phyloP scores from a whole-genome alignment of 208 protist genomes.

The Sergeia podlipaevii region DNA sequence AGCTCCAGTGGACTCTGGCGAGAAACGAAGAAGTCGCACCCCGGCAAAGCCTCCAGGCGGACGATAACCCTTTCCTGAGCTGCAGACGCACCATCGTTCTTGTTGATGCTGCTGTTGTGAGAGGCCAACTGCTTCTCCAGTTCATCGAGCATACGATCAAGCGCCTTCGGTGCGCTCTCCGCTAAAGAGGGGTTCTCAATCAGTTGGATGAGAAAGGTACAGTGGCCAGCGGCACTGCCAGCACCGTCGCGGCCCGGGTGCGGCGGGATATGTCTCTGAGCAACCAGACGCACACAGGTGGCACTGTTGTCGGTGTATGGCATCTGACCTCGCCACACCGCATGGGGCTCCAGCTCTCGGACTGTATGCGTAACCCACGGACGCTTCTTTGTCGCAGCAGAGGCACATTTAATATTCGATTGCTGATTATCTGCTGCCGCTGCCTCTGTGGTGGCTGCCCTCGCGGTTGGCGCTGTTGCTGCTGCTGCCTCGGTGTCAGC shows the following conservation, averaged over 20 bases:
- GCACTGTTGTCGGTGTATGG: too few relatives aligned
- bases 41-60: conserved; percentile 27
- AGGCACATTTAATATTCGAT: too few relatives aligned
- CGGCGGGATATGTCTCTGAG: too few relatives aligned
- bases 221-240: background rate
- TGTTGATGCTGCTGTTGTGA: too few relatives aligned
- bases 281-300: too few relatives aligned
- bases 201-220: background rate
- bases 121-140: too few relatives aligned
- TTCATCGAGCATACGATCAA: conserved; percentile 1
- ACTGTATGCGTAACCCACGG: too few relatives aligned
- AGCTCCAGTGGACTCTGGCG: conserved; percentile 40
- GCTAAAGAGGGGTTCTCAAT: conserved; percentile 1
- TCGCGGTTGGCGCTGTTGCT: background rate
- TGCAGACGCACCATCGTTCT: conserved; percentile 2
- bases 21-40: conserved; percentile 48
- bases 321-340: too few relatives aligned
- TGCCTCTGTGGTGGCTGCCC: background rate
- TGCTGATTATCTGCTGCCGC: background rate
- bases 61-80: background rate
- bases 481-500: background rate
- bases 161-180: background rate
- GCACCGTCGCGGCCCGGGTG: too few relatives aligned
- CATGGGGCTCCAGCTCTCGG: too few relatives aligned
- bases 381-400: too few relatives aligned